Percentiles rank a stretch among this genome's conserved stretches.
Evolutionary conservation across 1,284 basidiomycete species (phyloP).

Genomic region (Porogramme epimiltina): DNA sequence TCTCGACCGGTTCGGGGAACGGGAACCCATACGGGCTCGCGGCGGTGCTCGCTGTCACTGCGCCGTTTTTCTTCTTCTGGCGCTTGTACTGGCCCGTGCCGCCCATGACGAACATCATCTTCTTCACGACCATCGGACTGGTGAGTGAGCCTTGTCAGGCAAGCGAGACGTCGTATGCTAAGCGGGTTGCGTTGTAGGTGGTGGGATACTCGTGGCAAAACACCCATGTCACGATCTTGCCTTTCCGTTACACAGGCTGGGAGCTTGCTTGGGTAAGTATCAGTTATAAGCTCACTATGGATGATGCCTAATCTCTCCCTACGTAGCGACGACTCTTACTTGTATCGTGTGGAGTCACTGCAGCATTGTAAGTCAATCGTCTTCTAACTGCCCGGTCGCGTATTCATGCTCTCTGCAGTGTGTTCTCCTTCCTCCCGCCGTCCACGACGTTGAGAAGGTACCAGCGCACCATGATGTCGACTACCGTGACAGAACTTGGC

Average conservation of each 20-base stretch:
- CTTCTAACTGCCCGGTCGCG: not conserved
- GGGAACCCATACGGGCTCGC: slow-evolving; percentile 80
- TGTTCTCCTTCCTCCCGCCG: slow-evolving; percentile 71
- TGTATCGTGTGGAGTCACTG: slow-evolving; percentile 60
- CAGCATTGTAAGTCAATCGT: slow-evolving; percentile 55
- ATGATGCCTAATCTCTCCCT: not conserved
- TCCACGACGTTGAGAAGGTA: slow-evolving; percentile 71
- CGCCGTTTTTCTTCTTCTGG: slow-evolving; percentile 70
- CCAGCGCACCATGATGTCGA: slow-evolving; percentile 63
- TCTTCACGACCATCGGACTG: slow-evolving; percentile 70
- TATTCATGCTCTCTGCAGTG: slow-evolving; percentile 35
- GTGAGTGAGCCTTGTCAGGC: slow-evolving; percentile 38
- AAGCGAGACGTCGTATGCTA: not conserved
- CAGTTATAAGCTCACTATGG: not conserved
- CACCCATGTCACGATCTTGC: slow-evolving; percentile 43
- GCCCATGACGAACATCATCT: slow-evolving; percentile 74
- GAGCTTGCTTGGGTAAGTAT: slow-evolving; percentile 63
- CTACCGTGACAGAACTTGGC: slow-evolving; percentile 62
- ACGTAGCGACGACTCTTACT: slow-evolving; percentile 61
- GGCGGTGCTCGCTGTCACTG: slow-evolving; percentile 68
- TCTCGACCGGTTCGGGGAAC: slow-evolving; percentile 62
- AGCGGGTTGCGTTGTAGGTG: slow-evolving; percentile 42
- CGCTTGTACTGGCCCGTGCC: slow-evolving; percentile 77
- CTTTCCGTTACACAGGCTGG: slow-evolving; percentile 59
- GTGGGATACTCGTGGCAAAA: slow-evolving; percentile 77